A percentile compares a stretch with the other conserved stretches of the same genome.
Conservation (phyloP, 768 basidiomycete genomes). For the Artomyces pyxidatus region DNA sequence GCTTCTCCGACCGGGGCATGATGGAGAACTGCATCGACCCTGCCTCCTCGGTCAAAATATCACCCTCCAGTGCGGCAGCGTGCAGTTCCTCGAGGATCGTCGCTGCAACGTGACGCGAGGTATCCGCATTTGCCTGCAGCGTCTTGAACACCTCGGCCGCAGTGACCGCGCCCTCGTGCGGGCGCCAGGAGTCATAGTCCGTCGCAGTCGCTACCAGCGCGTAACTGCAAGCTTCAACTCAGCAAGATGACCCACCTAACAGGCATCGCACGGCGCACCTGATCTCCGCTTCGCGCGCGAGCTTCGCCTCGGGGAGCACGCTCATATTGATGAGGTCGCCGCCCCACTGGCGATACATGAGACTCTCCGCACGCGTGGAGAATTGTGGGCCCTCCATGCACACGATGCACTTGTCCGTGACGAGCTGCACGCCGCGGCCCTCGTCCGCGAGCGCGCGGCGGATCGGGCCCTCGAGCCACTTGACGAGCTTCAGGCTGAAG, state of each 20-base stretch:
- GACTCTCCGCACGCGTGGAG: constrained; percentile 94
- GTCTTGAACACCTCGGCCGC: constrained; percentile 88
- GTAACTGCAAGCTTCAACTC: constrained; percentile 46
- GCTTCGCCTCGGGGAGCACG: constrained; percentile 92
- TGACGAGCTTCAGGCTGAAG: constrained; percentile 57
- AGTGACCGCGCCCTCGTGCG: constrained; percentile 73
- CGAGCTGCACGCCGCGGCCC: constrained; percentile 57
- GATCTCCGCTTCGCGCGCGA: constrained; percentile 91
- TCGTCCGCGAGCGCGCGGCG: constrained; percentile 50
- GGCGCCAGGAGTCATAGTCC: constrained; percentile 95
- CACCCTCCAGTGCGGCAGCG: constrained; percentile 40
- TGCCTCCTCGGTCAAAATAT: constrained; percentile 57
- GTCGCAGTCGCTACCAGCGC: constrained; percentile 86
- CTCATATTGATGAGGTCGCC: constrained; percentile 97
- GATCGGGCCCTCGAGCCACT: constrained; percentile 62
- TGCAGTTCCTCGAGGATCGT: constrained; percentile 66
- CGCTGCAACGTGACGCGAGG: constrained; percentile 68
- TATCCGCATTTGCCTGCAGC: constrained; percentile 78
- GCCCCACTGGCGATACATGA: constrained; percentile 91
- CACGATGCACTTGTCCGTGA: constrained; percentile 78
- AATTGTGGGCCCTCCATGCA: constrained; percentile 99
- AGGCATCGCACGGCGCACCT: constrained; percentile 40
- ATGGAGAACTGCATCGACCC: constrained; percentile 85
- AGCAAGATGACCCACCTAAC: not conserved
- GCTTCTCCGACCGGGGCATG: constrained; percentile 57